Conservation (phyloP, 176 grass and related monocot genomes). For the barley (Hordeum vulgare) region DNA sequence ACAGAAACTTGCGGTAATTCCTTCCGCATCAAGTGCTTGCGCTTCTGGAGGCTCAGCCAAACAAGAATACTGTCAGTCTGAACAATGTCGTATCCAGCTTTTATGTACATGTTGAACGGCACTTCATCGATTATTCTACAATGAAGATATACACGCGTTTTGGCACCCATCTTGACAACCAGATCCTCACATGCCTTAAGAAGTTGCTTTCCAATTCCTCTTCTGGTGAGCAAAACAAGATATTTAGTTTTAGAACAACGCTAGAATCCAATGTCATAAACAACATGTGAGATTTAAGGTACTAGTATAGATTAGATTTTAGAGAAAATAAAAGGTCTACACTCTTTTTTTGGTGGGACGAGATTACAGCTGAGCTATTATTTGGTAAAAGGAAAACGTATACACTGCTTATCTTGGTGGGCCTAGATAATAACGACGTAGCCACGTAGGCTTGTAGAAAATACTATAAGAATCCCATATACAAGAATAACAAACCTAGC, state of each 20-base stretch:
- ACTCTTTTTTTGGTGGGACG: neutral
- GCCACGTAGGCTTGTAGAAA: neutral
- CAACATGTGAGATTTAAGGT: neutral
- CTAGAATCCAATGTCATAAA: neutral
- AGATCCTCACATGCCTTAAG: conserved; percentile 77
- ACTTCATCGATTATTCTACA: conserved; percentile 75
- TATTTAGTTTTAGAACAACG: neutral
- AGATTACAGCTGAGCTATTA: neutral
- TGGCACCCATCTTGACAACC: conserved; percentile 51
- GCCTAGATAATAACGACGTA: neutral
- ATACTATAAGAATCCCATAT: neutral
- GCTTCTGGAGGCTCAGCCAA: conserved; percentile 70
- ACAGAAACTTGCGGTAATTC: conserved; percentile 33
- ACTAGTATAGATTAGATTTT: neutral
- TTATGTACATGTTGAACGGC: conserved; percentile 76
- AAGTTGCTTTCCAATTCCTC: conserved; percentile 71
- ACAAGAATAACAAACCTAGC: neutral
- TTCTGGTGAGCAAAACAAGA: conserved; percentile 23
- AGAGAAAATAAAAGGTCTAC: neutral
- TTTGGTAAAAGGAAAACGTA: neutral
- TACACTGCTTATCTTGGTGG: neutral
- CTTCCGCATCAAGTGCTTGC: conserved; percentile 82
- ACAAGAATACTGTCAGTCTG: conserved; percentile 67
- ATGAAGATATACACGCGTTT: conserved; percentile 63
- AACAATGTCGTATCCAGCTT: conserved; percentile 52